phyloP scores from a whole-genome alignment of 1,139 yeast species.

The Lodderomyces jiufengensis region DNA sequence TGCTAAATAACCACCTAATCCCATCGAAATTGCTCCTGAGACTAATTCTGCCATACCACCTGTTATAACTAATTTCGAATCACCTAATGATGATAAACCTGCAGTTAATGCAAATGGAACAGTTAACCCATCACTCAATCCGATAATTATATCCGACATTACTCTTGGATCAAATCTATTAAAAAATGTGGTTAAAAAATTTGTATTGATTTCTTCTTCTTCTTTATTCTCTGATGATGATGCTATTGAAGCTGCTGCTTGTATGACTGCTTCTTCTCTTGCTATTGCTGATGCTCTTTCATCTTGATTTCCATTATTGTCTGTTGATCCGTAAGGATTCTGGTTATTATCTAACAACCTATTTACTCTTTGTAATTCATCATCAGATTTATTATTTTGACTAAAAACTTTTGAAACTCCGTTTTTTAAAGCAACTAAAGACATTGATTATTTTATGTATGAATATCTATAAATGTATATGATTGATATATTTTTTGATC shows the following conservation, averaged over 20 bases:
- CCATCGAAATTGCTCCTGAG: slow-evolving; percentile 84
- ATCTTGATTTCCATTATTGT: slow-evolving; percentile 8
- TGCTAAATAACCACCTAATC: slow-evolving; percentile 78
- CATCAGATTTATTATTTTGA: slow-evolving; percentile 22
- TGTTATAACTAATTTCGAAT: slow-evolving; percentile 69
- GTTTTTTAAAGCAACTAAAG: slow-evolving; percentile 41
- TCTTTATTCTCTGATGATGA: slow-evolving; percentile 19
- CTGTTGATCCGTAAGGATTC: slow-evolving; percentile 39
- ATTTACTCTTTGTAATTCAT: slow-evolving; percentile 34
- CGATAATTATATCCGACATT: slow-evolving; percentile 77
- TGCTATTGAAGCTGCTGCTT: slow-evolving; percentile 19
- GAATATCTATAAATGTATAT: no score
- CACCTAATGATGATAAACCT: slow-evolving; percentile 74
- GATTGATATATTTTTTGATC: no score
- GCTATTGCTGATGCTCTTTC: slow-evolving; percentile 38
- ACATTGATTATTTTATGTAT: slow-evolving; percentile 19
- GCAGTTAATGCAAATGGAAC: slow-evolving; percentile 86
- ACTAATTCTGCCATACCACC: slow-evolving; percentile 86
- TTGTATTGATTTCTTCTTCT: slow-evolving; percentile 20
- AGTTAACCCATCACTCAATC: slow-evolving; percentile 76
- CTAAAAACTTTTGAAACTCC: slow-evolving; percentile 25
- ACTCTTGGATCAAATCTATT: slow-evolving; percentile 62
- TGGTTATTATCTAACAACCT: slow-evolving; percentile 32
- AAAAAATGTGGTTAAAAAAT: slow-evolving; percentile 32
- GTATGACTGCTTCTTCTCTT: slow-evolving; percentile 37